Percentiles rank a stretch among this genome's conserved stretches.
phyloP scores from a whole-genome alignment of 495 filamentous ascomycete genomes.

The Pyronema domesticum region DNA sequence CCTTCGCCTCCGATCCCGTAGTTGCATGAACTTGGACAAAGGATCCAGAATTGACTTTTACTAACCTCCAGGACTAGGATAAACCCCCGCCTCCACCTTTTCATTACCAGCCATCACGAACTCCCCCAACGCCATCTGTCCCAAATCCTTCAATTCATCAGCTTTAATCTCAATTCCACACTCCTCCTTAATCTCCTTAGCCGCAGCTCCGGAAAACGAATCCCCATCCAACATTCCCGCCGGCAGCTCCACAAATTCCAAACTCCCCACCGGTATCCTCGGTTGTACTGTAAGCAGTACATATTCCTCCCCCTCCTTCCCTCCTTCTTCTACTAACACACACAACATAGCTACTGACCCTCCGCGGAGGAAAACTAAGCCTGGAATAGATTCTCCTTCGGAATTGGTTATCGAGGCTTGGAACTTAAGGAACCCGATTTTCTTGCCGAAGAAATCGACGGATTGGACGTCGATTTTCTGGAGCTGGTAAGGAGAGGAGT shows the following conservation, averaged over 20 bases:
- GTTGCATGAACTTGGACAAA: no score
- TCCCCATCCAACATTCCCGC: slow-evolving; percentile 84
- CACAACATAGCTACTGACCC: slow-evolving; percentile 69
- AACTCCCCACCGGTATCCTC: slow-evolving; percentile 57
- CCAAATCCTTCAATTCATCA: slow-evolving; percentile 49
- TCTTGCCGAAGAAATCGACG: slow-evolving; percentile 50
- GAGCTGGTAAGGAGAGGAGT: slow-evolving; percentile 50
- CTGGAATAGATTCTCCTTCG: slow-evolving; percentile 48
- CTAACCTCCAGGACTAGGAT: slow-evolving; percentile 52
- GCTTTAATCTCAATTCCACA: slow-evolving; percentile 40
- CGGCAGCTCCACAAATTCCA: slow-evolving; percentile 63
- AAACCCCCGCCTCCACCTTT: slow-evolving; percentile 31
- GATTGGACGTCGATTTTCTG: slow-evolving; percentile 53
- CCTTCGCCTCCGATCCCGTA: no score
- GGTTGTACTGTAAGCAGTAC: slow-evolving; percentile 70
- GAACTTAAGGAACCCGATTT: slow-evolving; percentile 67
- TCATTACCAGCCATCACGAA: slow-evolving; percentile 17
- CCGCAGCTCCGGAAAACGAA: slow-evolving; percentile 58
- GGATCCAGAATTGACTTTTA: no score
- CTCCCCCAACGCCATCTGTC: slow-evolving; percentile 34
- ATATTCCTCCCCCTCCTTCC: slow-evolving; percentile 39
- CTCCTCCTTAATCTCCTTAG: slow-evolving; percentile 71
- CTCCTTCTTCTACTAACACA: slow-evolving; percentile 56
- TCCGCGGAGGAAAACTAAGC: slow-evolving; percentile 62
- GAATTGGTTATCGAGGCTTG: slow-evolving; percentile 46